A percentile compares a stretch with the other conserved stretches of the same genome.
Evolutionary conservation across 805 yeast species (phyloP).

Genomic region (Saccharomycopsis sp.): DNA sequence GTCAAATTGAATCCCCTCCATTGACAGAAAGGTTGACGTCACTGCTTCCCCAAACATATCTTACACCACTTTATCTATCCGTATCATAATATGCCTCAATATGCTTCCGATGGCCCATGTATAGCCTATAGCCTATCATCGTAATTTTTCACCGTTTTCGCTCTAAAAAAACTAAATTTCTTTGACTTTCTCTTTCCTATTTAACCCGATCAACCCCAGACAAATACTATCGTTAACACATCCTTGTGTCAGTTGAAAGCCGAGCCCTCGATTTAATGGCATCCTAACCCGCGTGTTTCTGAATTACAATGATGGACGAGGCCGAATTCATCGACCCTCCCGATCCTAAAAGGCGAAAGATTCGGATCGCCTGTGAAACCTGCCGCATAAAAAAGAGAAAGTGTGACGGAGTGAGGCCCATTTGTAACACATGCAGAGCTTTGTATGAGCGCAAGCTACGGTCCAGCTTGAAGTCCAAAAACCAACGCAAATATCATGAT

Average conservation of each 20-base stretch:
- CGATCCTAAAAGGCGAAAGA: slow-evolving; percentile 10
- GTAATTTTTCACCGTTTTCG: not conserved
- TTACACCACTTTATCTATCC: no score
- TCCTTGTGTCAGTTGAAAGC: no score
- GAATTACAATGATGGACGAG: not conserved
- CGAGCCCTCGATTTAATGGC: no score
- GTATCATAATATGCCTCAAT: no score
- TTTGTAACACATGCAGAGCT: slow-evolving; percentile 15
- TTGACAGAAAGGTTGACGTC: no score
- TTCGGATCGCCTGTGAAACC: slow-evolving; percentile 17
- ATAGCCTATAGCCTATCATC: not conserved
- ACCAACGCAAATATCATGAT: not conserved
- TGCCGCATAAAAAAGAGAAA: slow-evolving; percentile 18
- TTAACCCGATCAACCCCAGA: not conserved
- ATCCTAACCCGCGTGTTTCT: not conserved
- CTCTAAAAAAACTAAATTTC: not conserved
- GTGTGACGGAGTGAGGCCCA: slow-evolving; percentile 19
- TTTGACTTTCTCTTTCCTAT: no score
- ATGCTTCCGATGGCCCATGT: not conserved
- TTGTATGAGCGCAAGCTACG: slow-evolving; percentile 11
- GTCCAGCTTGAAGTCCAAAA: not conserved
- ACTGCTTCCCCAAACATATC: no score
- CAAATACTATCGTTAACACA: not conserved
- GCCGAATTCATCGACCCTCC: not conserved
- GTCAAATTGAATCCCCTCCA: no score